These are phyloP conservation scores for Spergularia marina DNA, from an alignment of 148 eudicot species.

Conservation along the genomic window DNA sequence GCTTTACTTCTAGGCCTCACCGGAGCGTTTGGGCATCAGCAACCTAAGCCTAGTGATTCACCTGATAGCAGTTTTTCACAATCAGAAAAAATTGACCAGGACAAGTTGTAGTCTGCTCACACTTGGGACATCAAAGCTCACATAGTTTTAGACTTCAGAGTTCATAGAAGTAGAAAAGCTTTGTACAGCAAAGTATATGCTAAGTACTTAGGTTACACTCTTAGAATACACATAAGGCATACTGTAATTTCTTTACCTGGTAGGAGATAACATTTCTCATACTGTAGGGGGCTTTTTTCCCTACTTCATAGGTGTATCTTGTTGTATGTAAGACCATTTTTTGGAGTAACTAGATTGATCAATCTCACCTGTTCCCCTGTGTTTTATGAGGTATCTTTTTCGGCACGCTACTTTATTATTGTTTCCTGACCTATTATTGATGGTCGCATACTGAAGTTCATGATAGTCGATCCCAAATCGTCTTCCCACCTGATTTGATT, in stretches of 20 bases:
- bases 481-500: too few relatives aligned
- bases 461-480: too few relatives aligned
- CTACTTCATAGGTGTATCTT: conserved; percentile 11
- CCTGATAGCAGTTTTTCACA: neutral
- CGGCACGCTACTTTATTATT: too few relatives aligned
- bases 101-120: too few relatives aligned
- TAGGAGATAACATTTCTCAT: neutral
- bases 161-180: conserved; percentile 3
- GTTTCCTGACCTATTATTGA: too few relatives aligned
- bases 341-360: neutral
- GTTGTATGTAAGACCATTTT: neutral
- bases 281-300: too few relatives aligned
- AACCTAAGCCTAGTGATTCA: conserved; percentile 1
- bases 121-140: neutral
- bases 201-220: conserved; percentile 8
- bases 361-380: too few relatives aligned
- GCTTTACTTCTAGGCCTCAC: conserved; percentile 56
- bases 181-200: conserved; percentile 29
- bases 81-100: too few relatives aligned
- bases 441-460: too few relatives aligned
- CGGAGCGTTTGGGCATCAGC: conserved; percentile 20
- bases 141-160: neutral
- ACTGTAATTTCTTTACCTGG: conserved; percentile 1
- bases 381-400: too few relatives aligned
- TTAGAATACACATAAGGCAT: conserved; percentile 16